A percentile compares a stretch with the other conserved stretches of the same genome.
Evolutionary conservation across 257 asterid species (phyloP).

Genomic region (Solanum paucissectum): DNA sequence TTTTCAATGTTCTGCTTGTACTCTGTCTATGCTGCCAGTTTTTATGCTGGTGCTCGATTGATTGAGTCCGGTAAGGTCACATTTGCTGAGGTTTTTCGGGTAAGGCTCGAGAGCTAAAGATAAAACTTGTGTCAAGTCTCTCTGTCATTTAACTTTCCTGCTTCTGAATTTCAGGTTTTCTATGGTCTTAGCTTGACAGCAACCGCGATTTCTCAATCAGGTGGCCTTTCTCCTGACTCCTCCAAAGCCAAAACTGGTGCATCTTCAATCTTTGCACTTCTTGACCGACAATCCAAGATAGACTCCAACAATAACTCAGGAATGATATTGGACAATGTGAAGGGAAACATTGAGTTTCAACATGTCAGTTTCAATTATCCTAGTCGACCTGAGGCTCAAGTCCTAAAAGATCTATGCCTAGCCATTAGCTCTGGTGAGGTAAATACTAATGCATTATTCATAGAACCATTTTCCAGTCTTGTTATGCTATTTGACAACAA

Average conservation of each 20-base stretch:
- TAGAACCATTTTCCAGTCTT: neutral
- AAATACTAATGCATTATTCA: neutral
- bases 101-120: constrained; percentile 18
- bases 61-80: constrained; percentile 57
- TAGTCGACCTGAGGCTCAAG: constrained; percentile 66
- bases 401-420: constrained; percentile 55
- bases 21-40: constrained; percentile 70
- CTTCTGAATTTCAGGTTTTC: constrained; percentile 47
- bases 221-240: constrained; percentile 73
- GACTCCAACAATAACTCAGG: constrained; percentile 75
- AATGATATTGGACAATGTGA: constrained; percentile 40
- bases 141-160: neutral
- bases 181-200: constrained; percentile 86
- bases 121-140: neutral
- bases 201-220: constrained; percentile 73
- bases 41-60: constrained; percentile 85
- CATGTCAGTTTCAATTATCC: constrained; percentile 80
- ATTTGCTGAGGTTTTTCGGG: constrained; percentile 68
- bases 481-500: neutral
- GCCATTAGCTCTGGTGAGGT: constrained; percentile 74
- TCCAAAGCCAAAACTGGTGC: constrained; percentile 77
- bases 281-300: constrained; percentile 59
- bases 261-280: constrained; percentile 66
- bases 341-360: constrained; percentile 63
- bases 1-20: constrained; percentile 43